Conservation (phyloP, 176 grass and related monocot species). For the Guadua angustifolia region DNA sequence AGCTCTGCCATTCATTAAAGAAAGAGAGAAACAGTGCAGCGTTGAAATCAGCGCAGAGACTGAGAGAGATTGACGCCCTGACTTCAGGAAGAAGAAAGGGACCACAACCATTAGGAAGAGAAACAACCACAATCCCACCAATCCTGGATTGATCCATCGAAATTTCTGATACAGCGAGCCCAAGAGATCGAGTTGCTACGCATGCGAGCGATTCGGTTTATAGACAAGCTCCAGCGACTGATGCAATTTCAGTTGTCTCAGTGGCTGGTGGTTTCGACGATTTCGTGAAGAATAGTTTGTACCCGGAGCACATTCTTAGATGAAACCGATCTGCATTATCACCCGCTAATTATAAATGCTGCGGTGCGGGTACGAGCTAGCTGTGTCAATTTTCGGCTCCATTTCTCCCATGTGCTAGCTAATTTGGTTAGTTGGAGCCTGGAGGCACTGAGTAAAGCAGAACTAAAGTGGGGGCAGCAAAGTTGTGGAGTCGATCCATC, state of each 20-base stretch:
- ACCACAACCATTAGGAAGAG: too few relatives aligned
- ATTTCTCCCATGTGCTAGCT: constrained; percentile 51
- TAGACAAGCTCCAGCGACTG: background rate
- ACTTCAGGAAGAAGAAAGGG: too few relatives aligned
- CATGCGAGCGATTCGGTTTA: background rate
- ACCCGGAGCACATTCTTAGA: background rate
- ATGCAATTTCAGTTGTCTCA: background rate
- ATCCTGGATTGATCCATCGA: background rate
- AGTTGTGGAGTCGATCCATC: constrained; percentile 38
- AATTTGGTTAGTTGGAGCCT: constrained; percentile 52
- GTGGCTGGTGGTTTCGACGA: background rate
- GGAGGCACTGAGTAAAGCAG: constrained; percentile 48
- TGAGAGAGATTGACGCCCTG: too few relatives aligned
- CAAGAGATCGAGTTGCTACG: background rate
- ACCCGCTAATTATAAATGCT: constrained; percentile 27
- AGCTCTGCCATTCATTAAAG: too few relatives aligned
- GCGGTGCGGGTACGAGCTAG: background rate
- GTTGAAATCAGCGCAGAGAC: too few relatives aligned
- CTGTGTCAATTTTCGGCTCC: background rate
- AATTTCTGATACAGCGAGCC: background rate
- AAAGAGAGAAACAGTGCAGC: too few relatives aligned
- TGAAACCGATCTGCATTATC: constrained; percentile 20
- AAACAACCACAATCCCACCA: too few relatives aligned
- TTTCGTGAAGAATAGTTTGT: background rate
- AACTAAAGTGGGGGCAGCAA: constrained; percentile 39